Conservation (phyloP, 1,284 basidiomycete genomes). For the Leccinum angustisporum region DNA sequence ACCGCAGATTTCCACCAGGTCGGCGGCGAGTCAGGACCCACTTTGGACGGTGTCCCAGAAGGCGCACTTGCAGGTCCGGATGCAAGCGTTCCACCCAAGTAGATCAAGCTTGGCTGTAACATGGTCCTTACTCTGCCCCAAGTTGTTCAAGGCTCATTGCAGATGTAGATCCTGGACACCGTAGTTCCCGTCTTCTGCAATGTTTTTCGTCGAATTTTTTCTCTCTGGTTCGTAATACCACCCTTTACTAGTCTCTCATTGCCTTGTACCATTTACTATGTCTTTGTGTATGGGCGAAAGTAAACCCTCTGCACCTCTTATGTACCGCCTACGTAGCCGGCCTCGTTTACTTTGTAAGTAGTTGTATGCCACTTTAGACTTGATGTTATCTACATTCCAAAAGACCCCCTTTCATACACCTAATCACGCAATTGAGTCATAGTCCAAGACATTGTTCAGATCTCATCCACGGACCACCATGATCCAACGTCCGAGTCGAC, state of each 20-base stretch:
- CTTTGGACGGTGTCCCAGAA: slow-evolving; percentile 48
- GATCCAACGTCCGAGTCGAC: slow-evolving; percentile 23
- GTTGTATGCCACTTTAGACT: slow-evolving; percentile 14
- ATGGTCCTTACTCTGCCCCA: slow-evolving; percentile 6
- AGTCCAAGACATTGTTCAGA: not conserved
- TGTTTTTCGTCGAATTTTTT: slow-evolving; percentile 9
- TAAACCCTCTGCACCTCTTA: slow-evolving; percentile 8
- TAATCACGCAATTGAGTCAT: not conserved
- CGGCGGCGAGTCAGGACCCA: slow-evolving; percentile 49
- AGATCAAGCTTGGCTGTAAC: slow-evolving; percentile 4
- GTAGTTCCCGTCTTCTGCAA: slow-evolving; percentile 5
- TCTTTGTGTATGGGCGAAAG: slow-evolving; percentile 9
- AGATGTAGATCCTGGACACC: slow-evolving; percentile 15
- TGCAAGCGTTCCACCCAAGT: not conserved
- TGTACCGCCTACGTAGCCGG: slow-evolving; percentile 16
- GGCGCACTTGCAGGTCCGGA: slow-evolving; percentile 68
- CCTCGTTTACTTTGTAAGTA: not conserved
- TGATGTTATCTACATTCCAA: slow-evolving; percentile 15
- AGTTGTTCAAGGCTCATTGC: not conserved
- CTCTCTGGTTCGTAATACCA: slow-evolving; percentile 19
- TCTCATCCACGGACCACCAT: slow-evolving; percentile 1
- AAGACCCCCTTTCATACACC: slow-evolving; percentile 1
- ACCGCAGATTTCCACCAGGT: slow-evolving; percentile 74
- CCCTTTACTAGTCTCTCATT: slow-evolving; percentile 2
- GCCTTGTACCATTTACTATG: slow-evolving; percentile 10